A percentile compares a stretch with the other conserved stretches of the same genome.
Conservation (phyloP, 257 asterid species). For the Asclepias syriaca region DNA sequence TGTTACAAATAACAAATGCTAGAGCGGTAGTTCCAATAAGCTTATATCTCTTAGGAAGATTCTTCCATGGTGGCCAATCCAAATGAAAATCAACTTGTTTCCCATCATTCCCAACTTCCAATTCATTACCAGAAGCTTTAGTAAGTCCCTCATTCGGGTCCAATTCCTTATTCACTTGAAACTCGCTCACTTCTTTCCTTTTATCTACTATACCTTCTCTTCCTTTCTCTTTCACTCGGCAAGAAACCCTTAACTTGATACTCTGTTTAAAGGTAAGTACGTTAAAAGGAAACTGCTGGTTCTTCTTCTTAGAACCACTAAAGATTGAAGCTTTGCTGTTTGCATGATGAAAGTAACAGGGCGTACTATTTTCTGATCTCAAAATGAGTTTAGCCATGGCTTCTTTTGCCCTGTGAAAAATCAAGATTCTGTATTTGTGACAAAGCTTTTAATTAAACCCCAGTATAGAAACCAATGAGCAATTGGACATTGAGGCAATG, state of each 20-base stretch:
- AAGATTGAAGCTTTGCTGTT: conserved; percentile 37
- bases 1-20: conserved; percentile 89
- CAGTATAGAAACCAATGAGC: background rate
- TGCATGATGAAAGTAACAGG: conserved; percentile 17
- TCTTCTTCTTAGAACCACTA: conserved; percentile 15
- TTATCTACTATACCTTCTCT: conserved; percentile 35
- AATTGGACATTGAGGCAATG: background rate
- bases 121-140: conserved; percentile 17
- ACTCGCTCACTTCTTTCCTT: conserved; percentile 31
- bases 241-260: conserved; percentile 35
- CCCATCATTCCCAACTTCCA: conserved; percentile 26
- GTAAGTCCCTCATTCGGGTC: conserved; percentile 31
- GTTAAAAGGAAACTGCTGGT: conserved; percentile 17
- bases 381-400: conserved; percentile 43
- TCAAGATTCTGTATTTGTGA: background rate
- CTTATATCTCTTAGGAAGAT: conserved; percentile 80
- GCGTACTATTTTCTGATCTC: conserved; percentile 36
- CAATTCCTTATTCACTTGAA: conserved; percentile 40
- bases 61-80: conserved; percentile 92
- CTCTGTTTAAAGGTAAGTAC: conserved; percentile 27
- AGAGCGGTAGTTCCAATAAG: conserved; percentile 89
- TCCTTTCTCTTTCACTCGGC: conserved; percentile 66
- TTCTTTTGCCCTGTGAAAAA: conserved; percentile 1
- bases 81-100: conserved; percentile 36
- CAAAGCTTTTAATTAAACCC: background rate